phyloP scores from a whole-genome alignment of 1,139 yeast genomes.

The Debaryomyces sp. region DNA sequence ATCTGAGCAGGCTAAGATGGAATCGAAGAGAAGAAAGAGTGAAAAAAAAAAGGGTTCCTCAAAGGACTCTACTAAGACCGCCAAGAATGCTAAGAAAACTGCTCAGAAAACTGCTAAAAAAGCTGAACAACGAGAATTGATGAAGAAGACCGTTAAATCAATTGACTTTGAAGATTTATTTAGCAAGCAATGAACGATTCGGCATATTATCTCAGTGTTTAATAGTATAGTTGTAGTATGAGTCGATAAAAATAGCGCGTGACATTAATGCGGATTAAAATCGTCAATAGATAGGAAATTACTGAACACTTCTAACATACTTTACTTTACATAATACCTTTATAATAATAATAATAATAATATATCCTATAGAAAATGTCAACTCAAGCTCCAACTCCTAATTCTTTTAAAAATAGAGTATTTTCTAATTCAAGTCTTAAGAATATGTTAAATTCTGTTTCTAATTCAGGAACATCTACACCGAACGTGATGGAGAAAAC shows the following conservation, averaged over 20 bases:
- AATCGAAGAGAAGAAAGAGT: background rate
- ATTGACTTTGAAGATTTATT: constrained; percentile 23
- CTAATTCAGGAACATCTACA: constrained; percentile 16
- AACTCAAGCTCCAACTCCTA: background rate
- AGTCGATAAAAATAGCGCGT: constrained; percentile 3
- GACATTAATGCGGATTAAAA: constrained; percentile 2
- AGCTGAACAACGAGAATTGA: background rate
- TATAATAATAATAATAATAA: background rate
- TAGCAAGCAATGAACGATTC: background rate
- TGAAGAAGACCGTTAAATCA: constrained; percentile 20
- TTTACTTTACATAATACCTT: background rate
- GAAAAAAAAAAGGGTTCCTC: constrained; percentile 1
- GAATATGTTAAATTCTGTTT: constrained; percentile 10
- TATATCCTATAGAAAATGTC: background rate
- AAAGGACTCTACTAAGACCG: constrained; percentile 5
- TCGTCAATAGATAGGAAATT: background rate
- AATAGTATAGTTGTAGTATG: background rate
- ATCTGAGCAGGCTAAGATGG: constrained; percentile 3
- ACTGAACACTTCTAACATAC: background rate
- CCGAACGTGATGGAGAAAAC: constrained; percentile 36
- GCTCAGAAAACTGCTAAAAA: background rate
- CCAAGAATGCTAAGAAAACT: constrained; percentile 4
- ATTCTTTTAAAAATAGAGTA: background rate
- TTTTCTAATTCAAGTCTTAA: constrained; percentile 7
- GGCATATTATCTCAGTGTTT: background rate